These are phyloP conservation scores for Xylariaceae sp. DNA, from an alignment of 2,329 filamentous ascomycete genomes.

Conservation along the genomic window DNA sequence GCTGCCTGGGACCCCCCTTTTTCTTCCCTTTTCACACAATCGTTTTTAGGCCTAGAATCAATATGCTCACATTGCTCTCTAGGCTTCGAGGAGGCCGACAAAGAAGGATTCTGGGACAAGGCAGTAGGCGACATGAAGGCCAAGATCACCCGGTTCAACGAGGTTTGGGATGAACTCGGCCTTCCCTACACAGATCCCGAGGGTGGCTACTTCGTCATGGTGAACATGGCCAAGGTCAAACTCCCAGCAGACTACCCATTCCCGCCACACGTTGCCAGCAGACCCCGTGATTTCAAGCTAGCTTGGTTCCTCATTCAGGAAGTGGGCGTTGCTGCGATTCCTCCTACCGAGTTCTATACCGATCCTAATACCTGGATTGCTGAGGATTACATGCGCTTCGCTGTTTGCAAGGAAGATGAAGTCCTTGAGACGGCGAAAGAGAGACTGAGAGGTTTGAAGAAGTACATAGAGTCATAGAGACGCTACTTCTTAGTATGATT, in stretches of 20 bases:
- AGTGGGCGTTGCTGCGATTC: constrained; percentile 91
- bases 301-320: constrained; percentile 97
- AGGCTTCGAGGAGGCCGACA: constrained; percentile 84
- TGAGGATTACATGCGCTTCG: constrained; percentile 91
- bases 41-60: no score
- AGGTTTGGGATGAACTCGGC: constrained; percentile 71
- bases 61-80: background rate
- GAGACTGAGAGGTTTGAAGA: constrained; percentile 68
- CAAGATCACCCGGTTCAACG: constrained; percentile 85
- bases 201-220: constrained; percentile 95
- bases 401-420: constrained; percentile 92
- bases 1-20: background rate
- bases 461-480: constrained; percentile 56
- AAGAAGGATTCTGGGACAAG: constrained; percentile 81
- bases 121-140: constrained; percentile 83
- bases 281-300: constrained; percentile 91
- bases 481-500: no score
- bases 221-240: constrained; percentile 85
- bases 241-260: constrained; percentile 83
- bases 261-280: constrained; percentile 79
- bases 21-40: background rate
- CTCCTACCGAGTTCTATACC: constrained; percentile 96
- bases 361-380: constrained; percentile 78
- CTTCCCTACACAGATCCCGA: constrained; percentile 88
- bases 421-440: constrained; percentile 78